Base-by-base conservation (phyloP, 176 grass and related monocot genomes). In the Microstegium vimineum region DNA sequence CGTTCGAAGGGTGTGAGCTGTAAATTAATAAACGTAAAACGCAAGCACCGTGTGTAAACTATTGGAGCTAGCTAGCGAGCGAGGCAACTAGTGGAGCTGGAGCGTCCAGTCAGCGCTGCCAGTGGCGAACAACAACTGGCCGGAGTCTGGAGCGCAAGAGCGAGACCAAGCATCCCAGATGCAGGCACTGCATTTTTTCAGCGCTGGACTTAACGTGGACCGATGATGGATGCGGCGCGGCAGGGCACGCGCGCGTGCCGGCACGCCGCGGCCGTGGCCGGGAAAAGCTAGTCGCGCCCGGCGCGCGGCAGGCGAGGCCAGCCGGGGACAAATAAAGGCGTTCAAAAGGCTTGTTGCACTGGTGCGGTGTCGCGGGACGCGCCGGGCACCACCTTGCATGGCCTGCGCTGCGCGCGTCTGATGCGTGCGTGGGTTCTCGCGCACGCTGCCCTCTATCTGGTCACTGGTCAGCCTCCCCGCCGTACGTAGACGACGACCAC, bases 321-420 rank as follows among this genome's bases (percentile, higher is more conserved):
- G 45, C 45, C 51, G 47, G 47, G 22, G 46, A 71, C 57, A 74
- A 49, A 22, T 5, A 52, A 52, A 52, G 31, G 81, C 32, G 60
- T 54, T 75, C 81, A 75, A 83, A 83, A 41, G 17, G 26, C 35
- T n/a, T n/a, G 67, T 40, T 5, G 71, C 14, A 0, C 59, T 73
- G 30, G 17, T 62, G 26, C 72, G 82, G 5, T 16, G 62, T 56
- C 71, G 71, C 47, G 33, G 81, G 52, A 49, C 81, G 16, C 81
- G 80, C 52, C 80, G 69, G 23, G 23, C 57, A 10, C 33, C 45
- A 10, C 43, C 27, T 0, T 10, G 1, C 63, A 54, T 54, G 49
- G 49, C 17, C 49, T n/a, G 51, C 49, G 2, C n/a, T n/a, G n/a
- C n/a, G n/a, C n/a, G n/a, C n/a, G n/a, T n/a, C n/a, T n/a, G n/a